phyloP scores from a whole-genome alignment of 495 filamentous ascomycete species.

The Lasiosphaeriaceae sp. region DNA sequence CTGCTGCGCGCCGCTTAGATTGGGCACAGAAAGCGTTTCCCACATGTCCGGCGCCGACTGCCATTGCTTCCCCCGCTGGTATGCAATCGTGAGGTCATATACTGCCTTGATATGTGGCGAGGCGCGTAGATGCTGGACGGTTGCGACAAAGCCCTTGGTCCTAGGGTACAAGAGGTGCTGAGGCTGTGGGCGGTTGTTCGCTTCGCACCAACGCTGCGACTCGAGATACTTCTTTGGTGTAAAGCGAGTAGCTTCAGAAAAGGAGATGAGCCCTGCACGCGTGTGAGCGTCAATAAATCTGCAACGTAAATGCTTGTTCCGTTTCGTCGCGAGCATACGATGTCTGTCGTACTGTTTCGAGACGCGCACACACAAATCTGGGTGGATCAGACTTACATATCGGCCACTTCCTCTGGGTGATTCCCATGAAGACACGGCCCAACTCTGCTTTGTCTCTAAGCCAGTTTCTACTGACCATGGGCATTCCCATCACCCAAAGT shows the following conservation, averaged over 20 bases:
- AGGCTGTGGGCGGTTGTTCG: slow-evolving; percentile 43
- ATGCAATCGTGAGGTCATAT: slow-evolving; percentile 57
- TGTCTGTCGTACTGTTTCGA: too few species aligned
- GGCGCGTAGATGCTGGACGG: slow-evolving; percentile 48
- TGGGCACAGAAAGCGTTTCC: slow-evolving; percentile 40
- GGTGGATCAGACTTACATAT: slow-evolving; percentile 44
- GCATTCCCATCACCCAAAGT: slow-evolving; percentile 59
- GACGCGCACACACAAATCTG: background rate
- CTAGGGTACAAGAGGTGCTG: slow-evolving; percentile 53
- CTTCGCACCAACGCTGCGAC: slow-evolving; percentile 45
- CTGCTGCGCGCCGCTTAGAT: slow-evolving; percentile 26
- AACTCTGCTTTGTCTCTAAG: slow-evolving; percentile 49
- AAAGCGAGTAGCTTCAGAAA: slow-evolving; percentile 56
- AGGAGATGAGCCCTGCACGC: slow-evolving; percentile 52
- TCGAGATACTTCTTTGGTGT: slow-evolving; percentile 48
- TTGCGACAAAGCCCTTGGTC: slow-evolving; percentile 54
- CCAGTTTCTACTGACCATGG: slow-evolving; percentile 55
- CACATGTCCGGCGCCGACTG: slow-evolving; percentile 48
- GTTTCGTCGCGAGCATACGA: too few species aligned
- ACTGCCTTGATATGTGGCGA: slow-evolving; percentile 52
- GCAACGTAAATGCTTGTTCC: too few species aligned
- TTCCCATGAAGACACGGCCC: slow-evolving; percentile 48
- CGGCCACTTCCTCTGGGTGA: slow-evolving; percentile 44
- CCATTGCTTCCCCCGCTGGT: slow-evolving; percentile 43
- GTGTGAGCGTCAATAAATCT: background rate